Base-by-base conservation (phyloP, 768 basidiomycete genomes). In the Tubosaeta sp. region DNA sequence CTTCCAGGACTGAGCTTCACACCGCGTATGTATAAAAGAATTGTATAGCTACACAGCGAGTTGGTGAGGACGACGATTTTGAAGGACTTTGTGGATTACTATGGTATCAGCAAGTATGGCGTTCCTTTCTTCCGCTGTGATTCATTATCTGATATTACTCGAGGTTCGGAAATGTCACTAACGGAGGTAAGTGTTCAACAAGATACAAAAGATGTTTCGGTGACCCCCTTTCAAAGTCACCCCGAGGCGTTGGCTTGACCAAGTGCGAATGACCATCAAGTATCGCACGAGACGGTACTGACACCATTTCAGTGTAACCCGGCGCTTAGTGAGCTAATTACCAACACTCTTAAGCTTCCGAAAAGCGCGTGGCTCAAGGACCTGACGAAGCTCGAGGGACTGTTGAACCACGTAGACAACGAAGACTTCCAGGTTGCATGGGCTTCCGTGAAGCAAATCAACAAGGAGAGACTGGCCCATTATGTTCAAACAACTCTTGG, bases 61-160 rank as follows among this genome's bases (percentile, higher is more conserved):
- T 81, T 98, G 39, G 88, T 98, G 46, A 78, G 76, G 68, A 84
- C 84, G 19, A 91, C 87, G 7, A 89, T 91, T 58, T 66, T 89
- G 60, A 90, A 87, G 63, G 94, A 96, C 71, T 95, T 95, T 64
- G 94, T 96, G 42, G 93, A 96, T 29, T 90, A 88, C 68, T 88
- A 84, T 62, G 95, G 95, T 3, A 65, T 82, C 53, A 87, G 87
- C 84, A 94, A 88, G 84, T 75, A 55, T 12, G 61, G 55, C 10
- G 24, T 30, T 32, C 19, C 16, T 2, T 29, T 18, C 12, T n/a
- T 22, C 22, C 32, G 5, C 31, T 41, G 16, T 13, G 24, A 19
- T 29, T 21, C 19, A n/a, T 43, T 31, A 19, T 49, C 57, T 68
- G 22, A 70, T 46, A 54, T 13, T 52, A 46, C 40, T 22, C 30